Percentiles rank a stretch among this genome's conserved stretches.
phyloP scores from a whole-genome alignment of 345 rosid species.

The Citrus sinensis region DNA sequence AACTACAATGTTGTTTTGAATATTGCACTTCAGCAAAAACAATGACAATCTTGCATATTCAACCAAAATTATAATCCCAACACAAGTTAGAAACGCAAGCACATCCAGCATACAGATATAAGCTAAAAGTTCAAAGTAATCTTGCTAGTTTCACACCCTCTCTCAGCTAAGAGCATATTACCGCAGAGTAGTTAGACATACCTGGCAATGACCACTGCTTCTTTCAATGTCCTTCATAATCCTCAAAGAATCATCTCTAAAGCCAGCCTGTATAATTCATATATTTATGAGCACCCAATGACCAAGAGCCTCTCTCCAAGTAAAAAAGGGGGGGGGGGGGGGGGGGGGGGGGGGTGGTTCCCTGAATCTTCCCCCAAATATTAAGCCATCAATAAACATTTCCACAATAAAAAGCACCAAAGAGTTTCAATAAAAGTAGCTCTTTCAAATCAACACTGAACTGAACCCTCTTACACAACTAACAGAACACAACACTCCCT shows the following conservation, averaged over 20 bases:
- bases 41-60: background rate
- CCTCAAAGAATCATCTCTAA: conserved; percentile 81
- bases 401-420: too few relatives aligned
- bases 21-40: background rate
- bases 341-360: fast-evolving
- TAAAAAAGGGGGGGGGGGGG: too few relatives aligned
- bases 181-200: conserved; percentile 24
- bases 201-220: conserved; percentile 62
- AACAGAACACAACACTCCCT: background rate
- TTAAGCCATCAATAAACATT: too few relatives aligned
- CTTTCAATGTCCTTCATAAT: conserved; percentile 82
- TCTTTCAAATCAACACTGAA: background rate
- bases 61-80: background rate
- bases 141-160: background rate
- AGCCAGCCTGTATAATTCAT: conserved; percentile 72
- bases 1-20: background rate
- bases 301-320: background rate
- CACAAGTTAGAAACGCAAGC: background rate
- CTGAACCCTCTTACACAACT: background rate
- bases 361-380: background rate
- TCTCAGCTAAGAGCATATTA: conserved; percentile 8
- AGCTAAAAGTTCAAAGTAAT: background rate
- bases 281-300: conserved; percentile 2
- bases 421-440: background rate
- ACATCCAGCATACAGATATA: background rate